Base-by-base conservation (phyloP, 345 rosid species). In the Crucihimalaya himalaica region DNA sequence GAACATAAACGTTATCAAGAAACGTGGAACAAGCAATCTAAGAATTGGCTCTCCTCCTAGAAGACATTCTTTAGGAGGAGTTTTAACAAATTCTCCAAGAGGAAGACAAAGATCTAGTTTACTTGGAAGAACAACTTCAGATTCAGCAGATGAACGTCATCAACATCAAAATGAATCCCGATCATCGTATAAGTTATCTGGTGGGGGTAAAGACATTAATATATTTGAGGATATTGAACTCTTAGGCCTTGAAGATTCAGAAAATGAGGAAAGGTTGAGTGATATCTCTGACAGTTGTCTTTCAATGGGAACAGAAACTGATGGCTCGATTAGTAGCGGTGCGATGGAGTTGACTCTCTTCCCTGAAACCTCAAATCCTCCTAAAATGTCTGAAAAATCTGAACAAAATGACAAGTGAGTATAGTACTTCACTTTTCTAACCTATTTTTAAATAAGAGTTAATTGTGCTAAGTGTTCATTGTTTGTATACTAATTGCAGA, bases 261-360 rank as follows among this genome's bases (percentile, higher is more conserved):
- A 85, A 78, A 75, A 83, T 31, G 90, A 85, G 35, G 86, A 87
- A 81, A 82, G 86, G 72, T 75, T 90, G 72, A 86, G 88, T 54
- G 35, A 1, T 54, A 28, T 54, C 59, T 54, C 59, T 83, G 93
- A 92, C 74, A 77, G 87, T 27, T 88, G 58, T 71, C 90, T 91
- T 77, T 85, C 92, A 45, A 86, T 88, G 89, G 93, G 84, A 63
- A 84, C 89, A 8, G 93, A 92, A 78, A 85, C 90, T 28, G 93
- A 91, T 74, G 86, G 84, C 60, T 86, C 88, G 9, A 48, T 82
- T 25, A 32, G 72, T 63, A n/a, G 20, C 29, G 83, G 83, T 72
- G 79, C 81, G 8, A 87, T 86, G 60, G 96, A 87, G 78, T 81
- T 78, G 42, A 78, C 86, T 65, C 90, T 87, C 59, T 86, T 89